Base-by-base conservation (phyloP, 2,329 filamentous ascomycete genomes). In the Fusarium tupiense region DNA sequence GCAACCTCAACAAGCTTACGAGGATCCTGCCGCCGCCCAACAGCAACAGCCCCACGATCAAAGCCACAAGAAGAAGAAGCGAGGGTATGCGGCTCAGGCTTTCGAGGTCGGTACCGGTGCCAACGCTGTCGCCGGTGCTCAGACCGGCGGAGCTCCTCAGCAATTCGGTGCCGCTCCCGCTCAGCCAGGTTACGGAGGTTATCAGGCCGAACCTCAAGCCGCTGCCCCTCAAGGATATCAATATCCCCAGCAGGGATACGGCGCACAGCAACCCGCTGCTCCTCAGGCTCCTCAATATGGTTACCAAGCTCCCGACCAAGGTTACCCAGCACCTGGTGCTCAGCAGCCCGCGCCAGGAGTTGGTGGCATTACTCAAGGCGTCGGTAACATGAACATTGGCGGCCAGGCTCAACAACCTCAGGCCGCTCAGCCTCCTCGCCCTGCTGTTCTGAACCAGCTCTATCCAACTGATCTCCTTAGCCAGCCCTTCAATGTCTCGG, bases 401-500 rank as follows among this genome's bases (percentile, higher is more conserved):
- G 77, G 76, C 29, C 81, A 82, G 67, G 72, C 79, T 62, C 72
- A 80, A 67, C 88, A 88, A 58, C 85, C 71, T 43, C 77, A 82
- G 69, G 75, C 68, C 41, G 75, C 86, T n/a, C 84, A 83, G 70
- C 79, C 82, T 31, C 77, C 79, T 73, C 82, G 83, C 78, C 85
- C 80, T 76, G 87, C 85, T 76, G 86, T 85, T 77, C 86, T 98
- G 76, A 98, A 98, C 84, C 94, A 96, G 84, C 90, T 98, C 68
- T 96, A 96, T 82, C 94, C 95, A 24, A 96, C 95, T 49, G 96
- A 99, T 81, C 89, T 99, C 69, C 89, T 98, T 79, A 94, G 93
- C 78, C 94, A 97, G 84, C 95, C 96, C 33, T 97, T 99, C 85
- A 96, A 97, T 81, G 95, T 97, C 77, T 91, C 93, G 57, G 96